phyloP scores from a whole-genome alignment of 2,329 filamentous ascomycete genomes.

The Purpureocillium lavendulum region DNA sequence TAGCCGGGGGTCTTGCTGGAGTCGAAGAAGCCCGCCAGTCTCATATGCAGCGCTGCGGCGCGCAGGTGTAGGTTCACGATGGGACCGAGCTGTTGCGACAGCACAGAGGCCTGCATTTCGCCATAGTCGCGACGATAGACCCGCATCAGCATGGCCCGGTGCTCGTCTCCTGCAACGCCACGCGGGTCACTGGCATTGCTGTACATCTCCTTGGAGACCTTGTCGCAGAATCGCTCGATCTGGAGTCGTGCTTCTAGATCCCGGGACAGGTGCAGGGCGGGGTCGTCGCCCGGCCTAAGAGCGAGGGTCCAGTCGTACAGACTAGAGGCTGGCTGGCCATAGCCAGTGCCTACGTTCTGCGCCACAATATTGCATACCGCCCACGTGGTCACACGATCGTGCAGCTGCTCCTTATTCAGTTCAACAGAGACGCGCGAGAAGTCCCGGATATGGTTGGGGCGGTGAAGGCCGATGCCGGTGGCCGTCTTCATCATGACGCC shows the following conservation, averaged over 20 bases:
- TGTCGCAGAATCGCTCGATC: slow-evolving; percentile 69
- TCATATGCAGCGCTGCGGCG: slow-evolving; percentile 66
- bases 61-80: slow-evolving; percentile 59
- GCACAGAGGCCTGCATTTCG: slow-evolving; percentile 53
- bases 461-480: slow-evolving; percentile 73
- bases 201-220: slow-evolving; percentile 71
- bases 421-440: slow-evolving; percentile 70
- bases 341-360: slow-evolving; percentile 74
- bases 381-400: slow-evolving; percentile 74
- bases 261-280: slow-evolving; percentile 47
- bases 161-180: slow-evolving; percentile 59
- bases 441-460: slow-evolving; percentile 74
- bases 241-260: slow-evolving; percentile 61
- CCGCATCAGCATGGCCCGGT: slow-evolving; percentile 57
- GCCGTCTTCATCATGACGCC: slow-evolving; percentile 84
- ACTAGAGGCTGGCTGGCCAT: slow-evolving; percentile 72
- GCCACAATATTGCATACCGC: slow-evolving; percentile 79
- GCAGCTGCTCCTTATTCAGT: slow-evolving; percentile 69
- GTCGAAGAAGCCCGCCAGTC: slow-evolving; percentile 74
- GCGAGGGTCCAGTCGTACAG: slow-evolving; percentile 68
- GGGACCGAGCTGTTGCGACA: slow-evolving; percentile 49
- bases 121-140: slow-evolving; percentile 58
- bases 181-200: slow-evolving; percentile 67
- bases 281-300: slow-evolving; percentile 49
- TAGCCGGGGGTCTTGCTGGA: slow-evolving; percentile 64